Evolutionary conservation across 2,329 filamentous ascomycete species (phyloP), one percentile per base, ranked within the genome.

Genomic region (Ascochyta fabae): DNA sequence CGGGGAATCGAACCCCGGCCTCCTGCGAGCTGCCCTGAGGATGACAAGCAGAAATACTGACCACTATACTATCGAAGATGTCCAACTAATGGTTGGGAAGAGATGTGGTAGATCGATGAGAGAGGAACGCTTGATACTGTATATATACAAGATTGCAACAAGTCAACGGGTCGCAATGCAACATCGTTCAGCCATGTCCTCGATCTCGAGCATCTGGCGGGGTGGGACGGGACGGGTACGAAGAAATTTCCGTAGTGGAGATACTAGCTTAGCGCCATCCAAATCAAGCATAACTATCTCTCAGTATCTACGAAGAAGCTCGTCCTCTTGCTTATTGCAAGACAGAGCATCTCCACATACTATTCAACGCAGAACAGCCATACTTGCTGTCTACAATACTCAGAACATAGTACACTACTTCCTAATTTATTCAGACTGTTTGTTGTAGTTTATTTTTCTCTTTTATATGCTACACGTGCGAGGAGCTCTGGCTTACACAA

Each of bases 41-140:
- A 42, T 50, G 53, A 56, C 47, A 50, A 56, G 47, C 53, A 50
- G 53, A 50, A 50, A 46, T 50, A 46, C 41, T 50, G 53, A 50
- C 47, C 53, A 50, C 53, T 56, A 56, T 46, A 56, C 53, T 50
- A 56, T 56, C 53, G 53, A 55, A 55, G 52, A 55, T 45, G n/a
- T 45, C 46, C 52, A 46, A 49, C 46, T 31, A 10, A 23, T 13
- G 42, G 39, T 31, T 50, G 46, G 53, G 46, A 50, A 56, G 35
- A 46, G 53, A 50, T 10, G 33, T 46, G 42, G 39, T 41, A 6
- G 38, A 12, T 38, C 35, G 41, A 56, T 50, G 46, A 1, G 19
- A 19, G 19, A 19, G 2, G 19, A 19, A 1, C 3, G 19, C 19
- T 1, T 19, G 3, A 19, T 19, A 3, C 3, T 19, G 19, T 19